Conservation (phyloP, 2,329 filamentous ascomycete genomes). For the Hymenoscyphus albidus region DNA sequence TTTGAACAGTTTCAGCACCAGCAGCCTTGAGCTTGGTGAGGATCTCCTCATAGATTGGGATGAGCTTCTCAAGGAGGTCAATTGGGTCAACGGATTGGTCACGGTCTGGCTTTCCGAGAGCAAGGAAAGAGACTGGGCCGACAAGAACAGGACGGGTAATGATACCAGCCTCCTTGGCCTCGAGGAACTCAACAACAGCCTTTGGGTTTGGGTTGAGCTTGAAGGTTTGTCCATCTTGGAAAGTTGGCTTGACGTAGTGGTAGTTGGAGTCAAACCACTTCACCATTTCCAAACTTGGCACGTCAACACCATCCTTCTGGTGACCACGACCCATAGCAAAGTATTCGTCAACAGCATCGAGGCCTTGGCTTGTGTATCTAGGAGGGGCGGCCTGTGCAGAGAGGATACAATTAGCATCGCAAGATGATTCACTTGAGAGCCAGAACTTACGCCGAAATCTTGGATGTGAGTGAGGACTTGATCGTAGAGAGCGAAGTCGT, state of each 20-base stretch:
- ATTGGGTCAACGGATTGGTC: conserved; percentile 90
- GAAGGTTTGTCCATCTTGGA: conserved; percentile 96
- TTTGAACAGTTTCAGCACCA: conserved; percentile 94
- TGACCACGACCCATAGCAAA: conserved; percentile 99
- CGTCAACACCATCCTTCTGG: conserved; percentile 91
- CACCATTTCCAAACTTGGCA: conserved; percentile 96
- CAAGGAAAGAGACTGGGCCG: conserved; percentile 95
- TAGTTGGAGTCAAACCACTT: conserved; percentile 99
- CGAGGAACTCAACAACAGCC: conserved; percentile 88
- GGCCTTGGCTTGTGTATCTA: conserved; percentile 86
- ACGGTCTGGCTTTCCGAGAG: conserved; percentile 97
- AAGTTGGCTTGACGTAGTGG: conserved; percentile 99
- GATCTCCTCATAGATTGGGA: conserved; percentile 93
- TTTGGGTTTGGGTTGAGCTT: conserved; percentile 84
- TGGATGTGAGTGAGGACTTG: conserved; percentile 97
- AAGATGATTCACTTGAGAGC: conserved; percentile 1
- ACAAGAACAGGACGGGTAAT: conserved; percentile 88
- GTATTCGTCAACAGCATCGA: conserved; percentile 90
- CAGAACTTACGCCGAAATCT: conserved; percentile 77
- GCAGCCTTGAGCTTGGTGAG: conserved; percentile 90
- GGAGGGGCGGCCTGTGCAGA: conserved; percentile 72
- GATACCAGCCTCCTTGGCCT: conserved; percentile 97
- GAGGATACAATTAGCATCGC: conserved; percentile 17
- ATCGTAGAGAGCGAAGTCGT: conserved; percentile 99
- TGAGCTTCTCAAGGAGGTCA: conserved; percentile 84